These are phyloP conservation scores for Glebionis coronaria DNA, from an alignment of 129 eudicot species.

Conservation along the genomic window DNA sequence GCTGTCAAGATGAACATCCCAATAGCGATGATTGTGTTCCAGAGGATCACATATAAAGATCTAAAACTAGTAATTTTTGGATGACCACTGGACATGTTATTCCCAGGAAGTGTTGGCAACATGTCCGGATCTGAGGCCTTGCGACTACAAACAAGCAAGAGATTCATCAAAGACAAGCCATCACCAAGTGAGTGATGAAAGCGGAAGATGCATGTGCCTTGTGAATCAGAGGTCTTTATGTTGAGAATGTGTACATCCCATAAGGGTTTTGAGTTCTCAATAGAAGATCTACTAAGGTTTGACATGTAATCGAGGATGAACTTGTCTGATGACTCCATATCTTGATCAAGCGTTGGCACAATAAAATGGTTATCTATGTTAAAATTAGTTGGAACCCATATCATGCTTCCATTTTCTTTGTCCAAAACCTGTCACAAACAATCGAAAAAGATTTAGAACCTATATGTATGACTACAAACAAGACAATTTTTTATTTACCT, in stretches of 20 bases:
- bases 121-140: constrained; percentile 21
- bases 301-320: constrained; percentile 29
- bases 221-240: no score
- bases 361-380: constrained; percentile 32
- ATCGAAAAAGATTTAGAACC: no score
- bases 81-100: neutral
- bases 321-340: constrained; percentile 23
- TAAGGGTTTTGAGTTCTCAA: no score
- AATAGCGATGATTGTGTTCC: neutral
- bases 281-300: no score
- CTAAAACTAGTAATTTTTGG: neutral
- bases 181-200: no score
- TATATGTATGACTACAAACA: no score
- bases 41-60: neutral
- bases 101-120: neutral
- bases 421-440: constrained; percentile 19
- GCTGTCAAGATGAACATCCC: neutral
- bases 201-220: no score
- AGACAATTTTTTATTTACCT: no score
- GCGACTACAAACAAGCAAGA: constrained; percentile 19
- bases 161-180: no score
- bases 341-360: constrained; percentile 9
- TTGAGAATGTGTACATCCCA: no score
- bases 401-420: constrained; percentile 15
- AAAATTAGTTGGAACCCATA: constrained; percentile 24